These are phyloP conservation scores for Zea mays DNA, from an alignment of 176 grass and related monocot species.

Conservation along the genomic window DNA sequence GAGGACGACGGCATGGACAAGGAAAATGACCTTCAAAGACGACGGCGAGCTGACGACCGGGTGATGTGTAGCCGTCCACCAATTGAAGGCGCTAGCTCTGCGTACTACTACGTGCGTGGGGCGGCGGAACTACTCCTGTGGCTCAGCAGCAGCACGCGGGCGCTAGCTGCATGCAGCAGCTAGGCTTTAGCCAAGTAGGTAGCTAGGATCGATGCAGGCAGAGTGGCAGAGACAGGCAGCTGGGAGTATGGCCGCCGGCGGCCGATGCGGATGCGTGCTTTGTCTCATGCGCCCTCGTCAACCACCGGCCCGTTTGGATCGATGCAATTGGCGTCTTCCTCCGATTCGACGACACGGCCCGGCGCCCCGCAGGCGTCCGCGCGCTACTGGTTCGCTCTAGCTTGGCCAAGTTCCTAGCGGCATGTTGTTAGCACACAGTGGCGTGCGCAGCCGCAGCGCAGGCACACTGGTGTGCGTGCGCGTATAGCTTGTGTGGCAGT, in stretches of 20 bases:
- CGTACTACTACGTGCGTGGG: background rate
- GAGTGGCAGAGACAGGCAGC: background rate
- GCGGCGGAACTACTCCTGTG: conserved; percentile 27
- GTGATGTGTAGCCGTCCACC: background rate
- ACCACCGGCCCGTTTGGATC: background rate
- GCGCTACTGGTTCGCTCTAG: background rate
- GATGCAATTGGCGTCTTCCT: background rate
- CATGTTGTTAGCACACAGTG: background rate
- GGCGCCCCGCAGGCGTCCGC: background rate
- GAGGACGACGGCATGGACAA: background rate
- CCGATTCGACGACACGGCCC: background rate
- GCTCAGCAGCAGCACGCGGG: background rate
- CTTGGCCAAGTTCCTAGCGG: conserved; percentile 32
- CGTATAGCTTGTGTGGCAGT: background rate
- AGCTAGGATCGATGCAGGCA: background rate
- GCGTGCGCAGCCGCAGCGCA: background rate
- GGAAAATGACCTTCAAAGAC: background rate
- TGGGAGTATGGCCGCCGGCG: background rate
- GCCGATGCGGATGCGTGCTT: background rate
- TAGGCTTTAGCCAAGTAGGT: no score
- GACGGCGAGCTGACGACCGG: conserved; percentile 1
- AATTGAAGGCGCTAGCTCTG: background rate
- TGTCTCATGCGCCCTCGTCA: conserved; percentile 29
- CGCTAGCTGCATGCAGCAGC: background rate
- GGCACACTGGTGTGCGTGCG: background rate